Evolutionary conservation across 2,329 filamentous ascomycete species (phyloP).

Genomic region (Aureobasidium melanogenum): DNA sequence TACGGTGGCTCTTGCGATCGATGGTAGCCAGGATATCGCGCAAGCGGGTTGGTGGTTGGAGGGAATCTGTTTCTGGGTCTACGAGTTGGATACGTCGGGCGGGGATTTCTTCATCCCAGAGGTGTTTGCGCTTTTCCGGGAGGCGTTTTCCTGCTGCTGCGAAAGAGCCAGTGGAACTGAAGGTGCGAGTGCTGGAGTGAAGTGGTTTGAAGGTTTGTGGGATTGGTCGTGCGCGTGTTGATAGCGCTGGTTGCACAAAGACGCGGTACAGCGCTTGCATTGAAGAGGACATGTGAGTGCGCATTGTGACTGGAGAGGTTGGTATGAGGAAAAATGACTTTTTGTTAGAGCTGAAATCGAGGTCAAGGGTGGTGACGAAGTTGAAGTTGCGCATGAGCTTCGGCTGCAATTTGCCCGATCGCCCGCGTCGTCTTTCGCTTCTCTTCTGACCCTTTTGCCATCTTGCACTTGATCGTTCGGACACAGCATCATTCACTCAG

Average conservation of each 20-base stretch:
- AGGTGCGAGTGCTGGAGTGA: conserved; percentile 18
- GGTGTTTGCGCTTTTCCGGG: conserved; percentile 30
- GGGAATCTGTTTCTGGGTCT: conserved; percentile 28
- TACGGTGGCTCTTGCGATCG: conserved; percentile 41
- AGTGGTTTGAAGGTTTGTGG: conserved; percentile 6
- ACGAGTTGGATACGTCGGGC: conserved; percentile 37
- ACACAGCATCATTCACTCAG: no score
- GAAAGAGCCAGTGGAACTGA: no score
- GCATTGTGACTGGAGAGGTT: background rate
- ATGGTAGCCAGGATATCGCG: conserved; percentile 34
- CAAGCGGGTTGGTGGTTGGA: conserved; percentile 25
- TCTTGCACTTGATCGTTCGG: background rate
- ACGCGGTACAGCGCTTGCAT: conserved; percentile 34
- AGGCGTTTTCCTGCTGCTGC: conserved; percentile 26
- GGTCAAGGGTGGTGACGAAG: background rate
- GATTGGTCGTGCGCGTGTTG: background rate
- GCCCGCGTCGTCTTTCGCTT: background rate
- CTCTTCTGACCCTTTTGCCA: background rate
- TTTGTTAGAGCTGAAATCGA: no score
- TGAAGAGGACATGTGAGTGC: background rate
- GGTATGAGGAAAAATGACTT: no score
- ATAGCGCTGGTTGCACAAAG: conserved; percentile 31
- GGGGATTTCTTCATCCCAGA: conserved; percentile 42
- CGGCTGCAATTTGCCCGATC: background rate
- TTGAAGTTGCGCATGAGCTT: background rate